These are phyloP conservation scores for Eucalyptus erythrocorys DNA, from an alignment of 345 rosid species.

Conservation along the genomic window DNA sequence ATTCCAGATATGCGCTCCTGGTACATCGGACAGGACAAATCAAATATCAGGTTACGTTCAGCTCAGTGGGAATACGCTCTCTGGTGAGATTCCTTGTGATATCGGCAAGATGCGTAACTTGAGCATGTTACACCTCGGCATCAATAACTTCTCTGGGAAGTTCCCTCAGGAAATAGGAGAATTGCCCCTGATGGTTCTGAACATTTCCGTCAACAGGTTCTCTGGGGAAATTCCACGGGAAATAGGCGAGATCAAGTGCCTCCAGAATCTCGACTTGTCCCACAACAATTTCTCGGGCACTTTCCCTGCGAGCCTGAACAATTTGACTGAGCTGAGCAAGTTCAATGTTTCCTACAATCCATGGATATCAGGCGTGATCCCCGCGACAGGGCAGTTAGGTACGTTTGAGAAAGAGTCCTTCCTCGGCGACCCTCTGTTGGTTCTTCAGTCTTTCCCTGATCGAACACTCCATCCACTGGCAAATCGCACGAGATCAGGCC, in stretches of 20 bases:
- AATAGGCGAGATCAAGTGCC: constrained; percentile 48
- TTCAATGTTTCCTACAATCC: constrained; percentile 88
- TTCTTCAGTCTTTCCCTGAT: constrained; percentile 35
- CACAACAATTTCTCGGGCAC: constrained; percentile 71
- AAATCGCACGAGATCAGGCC: not conserved
- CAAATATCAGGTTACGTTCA: constrained; percentile 73
- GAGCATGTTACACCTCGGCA: constrained; percentile 62
- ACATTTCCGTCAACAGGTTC: constrained; percentile 46
- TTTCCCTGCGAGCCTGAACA: constrained; percentile 54
- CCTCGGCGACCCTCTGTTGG: constrained; percentile 62
- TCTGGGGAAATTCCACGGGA: constrained; percentile 62
- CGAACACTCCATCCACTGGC: not conserved
- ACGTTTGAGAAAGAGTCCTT: constrained; percentile 67
- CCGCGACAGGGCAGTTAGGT: constrained; percentile 62
- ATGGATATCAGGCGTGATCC: constrained; percentile 48
- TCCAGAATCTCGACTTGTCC: constrained; percentile 77
- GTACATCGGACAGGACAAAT: constrained; percentile 12
- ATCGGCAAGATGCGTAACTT: constrained; percentile 55
- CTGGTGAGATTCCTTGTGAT: constrained; percentile 50
- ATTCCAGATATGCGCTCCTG: constrained; percentile 44
- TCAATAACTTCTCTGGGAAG: constrained; percentile 39
- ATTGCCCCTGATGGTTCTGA: constrained; percentile 67
- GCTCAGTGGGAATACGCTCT: constrained; percentile 56
- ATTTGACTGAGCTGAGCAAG: constrained; percentile 51
- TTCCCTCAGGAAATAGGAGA: constrained; percentile 49